Conservation (phyloP, 108 stramenopile genomes). For the Nannochloropsis salina region DNA sequence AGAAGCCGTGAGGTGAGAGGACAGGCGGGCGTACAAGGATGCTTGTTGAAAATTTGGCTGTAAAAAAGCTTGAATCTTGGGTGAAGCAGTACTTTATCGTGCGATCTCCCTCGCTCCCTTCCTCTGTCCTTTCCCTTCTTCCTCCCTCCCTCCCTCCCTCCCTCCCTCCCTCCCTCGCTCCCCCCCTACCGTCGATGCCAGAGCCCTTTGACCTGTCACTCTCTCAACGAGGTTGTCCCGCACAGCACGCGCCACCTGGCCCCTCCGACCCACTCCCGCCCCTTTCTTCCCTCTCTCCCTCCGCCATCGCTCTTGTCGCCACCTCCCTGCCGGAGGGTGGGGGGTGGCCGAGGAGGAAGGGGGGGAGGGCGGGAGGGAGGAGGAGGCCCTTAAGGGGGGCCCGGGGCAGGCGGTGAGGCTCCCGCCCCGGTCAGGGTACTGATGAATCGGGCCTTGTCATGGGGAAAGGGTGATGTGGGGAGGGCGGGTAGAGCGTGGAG, state of each 20-base stretch:
- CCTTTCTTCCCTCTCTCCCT: constrained; percentile 65
- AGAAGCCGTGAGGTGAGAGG: no score
- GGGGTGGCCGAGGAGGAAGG: no score
- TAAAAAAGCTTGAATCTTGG: neutral
- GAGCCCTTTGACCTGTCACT: neutral
- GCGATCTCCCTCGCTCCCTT: no score
- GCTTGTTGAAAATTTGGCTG: neutral
- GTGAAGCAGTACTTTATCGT: neutral
- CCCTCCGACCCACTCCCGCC: constrained; percentile 62
- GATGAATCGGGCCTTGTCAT: no score
- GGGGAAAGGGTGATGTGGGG: no score
- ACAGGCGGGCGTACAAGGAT: no score
- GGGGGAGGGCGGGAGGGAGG: neutral
- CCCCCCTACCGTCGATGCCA: neutral
- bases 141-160: constrained; percentile 18
- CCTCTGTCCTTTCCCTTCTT: neutral
- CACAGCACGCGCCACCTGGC: neutral
- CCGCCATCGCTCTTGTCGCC: constrained; percentile 73
- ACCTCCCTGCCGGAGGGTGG: constrained; percentile 69
- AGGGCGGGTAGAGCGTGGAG: no score
- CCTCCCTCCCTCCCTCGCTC: neutral
- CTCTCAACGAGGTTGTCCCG: neutral
- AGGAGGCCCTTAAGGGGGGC: neutral
- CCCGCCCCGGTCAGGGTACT: no score
- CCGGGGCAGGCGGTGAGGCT: no score